Conservation (phyloP, 306 rosid genomes). For the Quercus dentata region DNA sequence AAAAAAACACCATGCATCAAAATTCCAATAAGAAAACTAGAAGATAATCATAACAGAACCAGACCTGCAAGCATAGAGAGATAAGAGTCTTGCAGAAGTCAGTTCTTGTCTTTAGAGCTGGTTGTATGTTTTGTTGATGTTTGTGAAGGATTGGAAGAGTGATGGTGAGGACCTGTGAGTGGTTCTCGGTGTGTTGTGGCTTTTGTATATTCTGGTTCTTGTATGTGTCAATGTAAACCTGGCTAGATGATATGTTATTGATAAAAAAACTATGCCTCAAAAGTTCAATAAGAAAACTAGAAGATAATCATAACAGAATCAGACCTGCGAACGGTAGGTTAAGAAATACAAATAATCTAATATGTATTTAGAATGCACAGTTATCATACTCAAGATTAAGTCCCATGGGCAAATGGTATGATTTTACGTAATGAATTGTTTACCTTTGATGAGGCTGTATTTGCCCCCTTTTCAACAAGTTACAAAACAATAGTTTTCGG, state of each 20-base stretch:
- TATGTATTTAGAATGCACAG: background rate
- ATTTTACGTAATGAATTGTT: background rate
- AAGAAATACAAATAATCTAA: background rate
- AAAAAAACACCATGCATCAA: background rate
- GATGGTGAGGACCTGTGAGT: background rate
- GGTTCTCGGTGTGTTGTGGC: background rate
- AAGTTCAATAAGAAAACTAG: background rate
- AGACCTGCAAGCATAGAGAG: no score
- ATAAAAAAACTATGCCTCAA: background rate
- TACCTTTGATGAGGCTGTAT: background rate
- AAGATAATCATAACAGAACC: background rate
- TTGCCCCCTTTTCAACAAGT: background rate
- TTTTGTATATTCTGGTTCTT: background rate
- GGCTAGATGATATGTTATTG: background rate
- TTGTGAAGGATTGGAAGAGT: background rate
- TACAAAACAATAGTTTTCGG: background rate
- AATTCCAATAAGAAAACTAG: background rate
- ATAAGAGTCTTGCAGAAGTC: background rate
- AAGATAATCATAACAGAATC: background rate
- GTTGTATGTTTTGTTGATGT: background rate
- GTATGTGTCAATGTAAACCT: background rate
- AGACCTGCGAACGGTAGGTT: no score
- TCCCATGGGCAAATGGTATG: background rate
- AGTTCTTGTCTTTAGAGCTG: background rate
- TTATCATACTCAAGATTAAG: background rate